Evolutionary conservation across 306 rosid species (phyloP).

Genomic region (Casuarina glauca): DNA sequence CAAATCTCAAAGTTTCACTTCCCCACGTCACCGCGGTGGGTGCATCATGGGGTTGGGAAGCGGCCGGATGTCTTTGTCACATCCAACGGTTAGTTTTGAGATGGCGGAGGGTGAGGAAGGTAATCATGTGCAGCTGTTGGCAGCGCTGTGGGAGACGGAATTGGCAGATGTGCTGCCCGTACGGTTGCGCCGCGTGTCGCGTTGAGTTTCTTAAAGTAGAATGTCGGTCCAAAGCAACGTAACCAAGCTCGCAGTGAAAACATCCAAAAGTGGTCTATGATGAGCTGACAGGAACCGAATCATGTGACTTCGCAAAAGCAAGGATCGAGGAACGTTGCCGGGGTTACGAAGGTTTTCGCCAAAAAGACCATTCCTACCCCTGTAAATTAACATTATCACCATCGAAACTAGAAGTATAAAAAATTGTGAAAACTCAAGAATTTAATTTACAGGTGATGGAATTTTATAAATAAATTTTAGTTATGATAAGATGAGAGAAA

Average conservation of each 20-base stretch:
- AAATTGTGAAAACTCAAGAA: too few relatives aligned
- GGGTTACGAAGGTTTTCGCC: neutral
- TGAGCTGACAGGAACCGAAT: too few relatives aligned
- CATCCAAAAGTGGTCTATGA: too few relatives aligned
- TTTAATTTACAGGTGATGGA: too few relatives aligned
- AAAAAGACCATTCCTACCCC: constrained; percentile 1
- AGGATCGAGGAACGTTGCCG: constrained; percentile 16
- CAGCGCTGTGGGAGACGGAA: neutral
- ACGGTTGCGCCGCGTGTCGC: constrained; percentile 17
- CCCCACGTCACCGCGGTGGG: neutral
- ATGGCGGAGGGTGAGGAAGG: neutral
- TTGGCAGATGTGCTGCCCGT: neutral
- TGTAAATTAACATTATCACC: neutral
- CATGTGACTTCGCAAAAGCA: neutral
- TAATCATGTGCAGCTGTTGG: neutral
- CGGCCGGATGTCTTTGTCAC: neutral
- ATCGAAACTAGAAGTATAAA: neutral
- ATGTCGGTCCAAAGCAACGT: constrained; percentile 1
- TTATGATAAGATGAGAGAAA: too few relatives aligned
- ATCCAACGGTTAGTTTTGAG: constrained; percentile 10
- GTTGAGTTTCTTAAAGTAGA: neutral
- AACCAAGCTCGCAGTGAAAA: too few relatives aligned
- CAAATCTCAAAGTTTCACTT: neutral
- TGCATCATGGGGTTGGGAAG: too few relatives aligned
- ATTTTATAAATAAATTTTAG: too few relatives aligned